Conservation (phyloP, 208 protist species). For the Leptomonas seymouri region DNA sequence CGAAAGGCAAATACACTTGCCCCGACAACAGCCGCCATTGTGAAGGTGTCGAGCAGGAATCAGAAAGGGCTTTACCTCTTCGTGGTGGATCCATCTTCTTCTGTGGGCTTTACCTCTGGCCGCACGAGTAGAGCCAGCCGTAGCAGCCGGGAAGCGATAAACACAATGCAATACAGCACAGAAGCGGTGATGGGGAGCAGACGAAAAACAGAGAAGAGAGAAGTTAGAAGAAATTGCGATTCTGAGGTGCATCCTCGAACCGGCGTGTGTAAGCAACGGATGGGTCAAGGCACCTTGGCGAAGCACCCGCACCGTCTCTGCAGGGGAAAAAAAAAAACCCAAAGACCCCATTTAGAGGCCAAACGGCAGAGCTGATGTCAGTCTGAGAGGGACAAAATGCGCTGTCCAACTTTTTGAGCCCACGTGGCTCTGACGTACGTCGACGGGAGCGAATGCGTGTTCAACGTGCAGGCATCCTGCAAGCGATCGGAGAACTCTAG, state of each 20-base stretch:
- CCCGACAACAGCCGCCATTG: neutral
- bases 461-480: constrained; percentile 29
- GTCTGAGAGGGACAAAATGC: constrained; percentile 29
- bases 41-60: neutral
- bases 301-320: too few species aligned
- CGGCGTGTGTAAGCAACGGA: too few species aligned
- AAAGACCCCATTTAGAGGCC: neutral
- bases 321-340: too few species aligned
- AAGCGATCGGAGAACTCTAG: constrained; percentile 66
- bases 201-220: neutral
- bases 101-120: neutral
- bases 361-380: neutral
- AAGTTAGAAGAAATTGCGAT: neutral
- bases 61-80: neutral
- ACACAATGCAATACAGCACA: neutral
- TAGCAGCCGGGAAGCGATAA: neutral
- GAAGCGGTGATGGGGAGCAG: neutral
- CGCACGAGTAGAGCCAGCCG: too few species aligned
- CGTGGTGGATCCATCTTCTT: neutral
- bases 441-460: constrained; percentile 11
- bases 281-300: too few species aligned
- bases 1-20: too few species aligned
- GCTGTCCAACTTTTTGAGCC: constrained; percentile 19
- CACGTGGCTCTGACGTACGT: constrained; percentile 36
- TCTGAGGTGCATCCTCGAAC: neutral